These are phyloP conservation scores for Telopea speciosissima DNA, from an alignment of 177 flowering plant species.

Conservation along the genomic window DNA sequence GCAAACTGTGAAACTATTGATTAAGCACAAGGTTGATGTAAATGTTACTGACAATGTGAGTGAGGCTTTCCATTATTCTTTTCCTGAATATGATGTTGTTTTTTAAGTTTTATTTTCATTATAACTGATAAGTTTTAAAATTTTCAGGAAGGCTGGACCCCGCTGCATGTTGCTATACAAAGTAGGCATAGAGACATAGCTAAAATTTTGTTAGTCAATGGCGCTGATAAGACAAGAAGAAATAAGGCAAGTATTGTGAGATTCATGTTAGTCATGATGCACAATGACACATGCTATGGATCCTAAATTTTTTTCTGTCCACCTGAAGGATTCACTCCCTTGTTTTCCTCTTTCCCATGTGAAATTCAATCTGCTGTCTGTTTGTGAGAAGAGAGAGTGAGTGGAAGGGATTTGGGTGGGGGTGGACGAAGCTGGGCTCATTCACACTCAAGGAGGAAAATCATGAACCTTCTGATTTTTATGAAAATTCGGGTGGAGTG, in stretches of 20 bases:
- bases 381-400: no score
- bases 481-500: no score
- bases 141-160: slow-evolving; percentile 94
- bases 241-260: slow-evolving; percentile 45
- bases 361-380: no score
- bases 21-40: slow-evolving; percentile 75
- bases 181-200: slow-evolving; percentile 70
- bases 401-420: no score
- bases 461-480: no score
- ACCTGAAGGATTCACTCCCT: no score
- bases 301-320: no score
- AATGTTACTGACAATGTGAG: slow-evolving; percentile 83
- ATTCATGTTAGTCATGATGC: not conserved
- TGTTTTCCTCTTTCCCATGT: not conserved
- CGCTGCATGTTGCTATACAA: slow-evolving; percentile 85
- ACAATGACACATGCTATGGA: no score
- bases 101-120: slow-evolving; percentile 4
- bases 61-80: not conserved
- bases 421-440: no score
- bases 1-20: slow-evolving; percentile 80
- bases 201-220: slow-evolving; percentile 74
- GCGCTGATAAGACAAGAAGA: slow-evolving; percentile 76
- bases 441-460: no score
- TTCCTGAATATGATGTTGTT: not conserved
- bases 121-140: not conserved